Evolutionary conservation across 345 rosid species (phyloP), one percentile per base, ranked within the genome.

Genomic region (Corchorus capsularis): DNA sequence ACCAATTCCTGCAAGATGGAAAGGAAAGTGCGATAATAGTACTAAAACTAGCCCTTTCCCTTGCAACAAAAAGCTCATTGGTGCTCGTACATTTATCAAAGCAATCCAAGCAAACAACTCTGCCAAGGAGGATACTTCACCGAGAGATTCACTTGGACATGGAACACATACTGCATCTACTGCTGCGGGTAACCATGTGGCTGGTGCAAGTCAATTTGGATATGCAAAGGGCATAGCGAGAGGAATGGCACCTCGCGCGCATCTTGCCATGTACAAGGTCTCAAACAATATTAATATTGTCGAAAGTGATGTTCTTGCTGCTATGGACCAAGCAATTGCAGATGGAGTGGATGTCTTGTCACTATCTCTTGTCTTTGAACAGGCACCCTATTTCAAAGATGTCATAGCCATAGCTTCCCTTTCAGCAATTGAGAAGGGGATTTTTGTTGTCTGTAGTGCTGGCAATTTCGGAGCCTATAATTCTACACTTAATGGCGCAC

Each of bases 401-500:
- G 55, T 46, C n/a, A 68, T 68, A 22, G 72, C 72, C 34, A 47
- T 46, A 8, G 72, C 72, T 8, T 20, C 72, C 11, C 56, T 68
- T 49, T 68, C 72, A 45, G 56, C 72, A 13, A 20, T 16, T 6
- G 57, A 68, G 56, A 46, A 22, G 11, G 72, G 39, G 27, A 43
- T 65, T 22, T 16, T 46, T 47, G 72, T 47, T 13, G 72, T 46
- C 22, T 46, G 72, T 47, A 39, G 39, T 22, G 41, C 72, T 16
- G 72, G 55, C 5, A 68, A 68, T 47, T 9, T 10, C 55, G 50
- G 50, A 43, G 70, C 0, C 43, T 49, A 9, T 6, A 47, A 53
- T 27, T 15, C 84, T 16, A 79, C 76, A 27, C 3, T 34, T 14
- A 85, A 85, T 22, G 88, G 76, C 43, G 85, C 90, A n/a, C 87